These are phyloP conservation scores for Nicotiana tabacum DNA, from an alignment of 257 asterid genomes.

Conservation along the genomic window DNA sequence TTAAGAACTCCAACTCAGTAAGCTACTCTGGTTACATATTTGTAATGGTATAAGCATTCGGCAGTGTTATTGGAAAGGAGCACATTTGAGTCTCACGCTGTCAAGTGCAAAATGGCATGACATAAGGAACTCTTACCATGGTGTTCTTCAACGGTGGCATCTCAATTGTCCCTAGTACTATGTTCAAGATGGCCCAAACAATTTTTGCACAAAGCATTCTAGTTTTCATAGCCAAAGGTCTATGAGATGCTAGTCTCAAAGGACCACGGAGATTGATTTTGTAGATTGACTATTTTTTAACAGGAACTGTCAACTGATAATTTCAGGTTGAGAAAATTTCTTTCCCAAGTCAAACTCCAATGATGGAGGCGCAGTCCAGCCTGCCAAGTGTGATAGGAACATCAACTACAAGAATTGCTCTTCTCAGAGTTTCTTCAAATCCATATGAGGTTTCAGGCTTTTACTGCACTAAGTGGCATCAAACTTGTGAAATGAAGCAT, in stretches of 20 bases:
- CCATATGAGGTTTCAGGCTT: constrained; percentile 31
- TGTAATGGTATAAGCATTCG: neutral
- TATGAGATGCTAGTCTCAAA: constrained; percentile 19
- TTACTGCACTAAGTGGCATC: constrained; percentile 12
- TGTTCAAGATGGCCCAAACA: neutral
- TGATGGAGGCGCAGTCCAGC: constrained; percentile 39
- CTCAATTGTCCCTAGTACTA: neutral
- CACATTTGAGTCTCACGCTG: neutral
- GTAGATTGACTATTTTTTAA: constrained; percentile 59
- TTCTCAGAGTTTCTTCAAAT: constrained; percentile 55
- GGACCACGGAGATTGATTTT: constrained; percentile 40
- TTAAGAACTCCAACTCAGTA: neutral
- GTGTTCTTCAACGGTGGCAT: neutral
- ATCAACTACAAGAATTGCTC: constrained; percentile 72
- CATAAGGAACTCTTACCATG: neutral
- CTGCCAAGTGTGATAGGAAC: constrained; percentile 55
- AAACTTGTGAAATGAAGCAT: constrained; percentile 9
- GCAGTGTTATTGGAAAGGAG: neutral
- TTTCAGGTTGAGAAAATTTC: constrained; percentile 85
- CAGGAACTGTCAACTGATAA: constrained; percentile 68
- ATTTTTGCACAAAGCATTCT: neutral
- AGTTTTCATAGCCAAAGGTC: constrained; percentile 3
- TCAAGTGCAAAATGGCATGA: constrained; percentile 3
- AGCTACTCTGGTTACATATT: neutral
- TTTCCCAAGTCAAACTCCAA: constrained; percentile 44